These are phyloP conservation scores for Musa itinerans DNA, from an alignment of 176 grass and related monocot species.

Conservation along the genomic window DNA sequence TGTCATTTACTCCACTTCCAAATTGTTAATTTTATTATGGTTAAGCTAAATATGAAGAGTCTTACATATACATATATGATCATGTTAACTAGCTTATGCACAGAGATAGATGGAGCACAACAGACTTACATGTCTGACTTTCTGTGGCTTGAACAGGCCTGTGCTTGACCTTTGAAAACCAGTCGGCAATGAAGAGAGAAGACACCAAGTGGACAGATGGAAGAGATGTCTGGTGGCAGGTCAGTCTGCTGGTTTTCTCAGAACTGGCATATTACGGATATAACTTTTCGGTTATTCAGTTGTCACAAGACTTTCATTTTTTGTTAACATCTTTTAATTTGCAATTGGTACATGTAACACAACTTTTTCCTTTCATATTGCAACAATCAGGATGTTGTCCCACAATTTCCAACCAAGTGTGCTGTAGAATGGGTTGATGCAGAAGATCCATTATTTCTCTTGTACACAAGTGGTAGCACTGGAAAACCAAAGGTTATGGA, in stretches of 20 bases:
- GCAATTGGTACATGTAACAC: background rate
- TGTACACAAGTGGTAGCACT: conserved; percentile 98
- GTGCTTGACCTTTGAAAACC: conserved; percentile 84
- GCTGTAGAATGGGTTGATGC: conserved; percentile 95
- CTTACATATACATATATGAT: background rate
- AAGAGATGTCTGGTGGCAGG: conserved; percentile 98
- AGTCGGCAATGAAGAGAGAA: conserved; percentile 57
- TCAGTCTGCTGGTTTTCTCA: conserved; percentile 13
- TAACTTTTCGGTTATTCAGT: too few relatives aligned
- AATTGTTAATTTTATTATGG: background rate
- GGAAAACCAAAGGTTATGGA: conserved; percentile 82
- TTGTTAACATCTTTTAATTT: background rate
- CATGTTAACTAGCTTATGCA: background rate
- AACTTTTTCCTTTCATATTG: conserved; percentile 1
- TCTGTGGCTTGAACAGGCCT: conserved; percentile 35
- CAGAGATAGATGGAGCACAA: too few relatives aligned
- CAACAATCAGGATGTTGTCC: conserved; percentile 52
- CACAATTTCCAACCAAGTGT: conserved; percentile 63
- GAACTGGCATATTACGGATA: too few relatives aligned
- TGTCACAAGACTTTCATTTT: too few relatives aligned
- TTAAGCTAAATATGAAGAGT: background rate
- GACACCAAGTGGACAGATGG: conserved; percentile 54
- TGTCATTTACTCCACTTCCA: background rate
- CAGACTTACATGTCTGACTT: background rate
- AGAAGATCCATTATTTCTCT: conserved; percentile 95